Base-by-base conservation (phyloP, 2,329 filamentous ascomycete species). In the Colletotrichum liriopes region DNA sequence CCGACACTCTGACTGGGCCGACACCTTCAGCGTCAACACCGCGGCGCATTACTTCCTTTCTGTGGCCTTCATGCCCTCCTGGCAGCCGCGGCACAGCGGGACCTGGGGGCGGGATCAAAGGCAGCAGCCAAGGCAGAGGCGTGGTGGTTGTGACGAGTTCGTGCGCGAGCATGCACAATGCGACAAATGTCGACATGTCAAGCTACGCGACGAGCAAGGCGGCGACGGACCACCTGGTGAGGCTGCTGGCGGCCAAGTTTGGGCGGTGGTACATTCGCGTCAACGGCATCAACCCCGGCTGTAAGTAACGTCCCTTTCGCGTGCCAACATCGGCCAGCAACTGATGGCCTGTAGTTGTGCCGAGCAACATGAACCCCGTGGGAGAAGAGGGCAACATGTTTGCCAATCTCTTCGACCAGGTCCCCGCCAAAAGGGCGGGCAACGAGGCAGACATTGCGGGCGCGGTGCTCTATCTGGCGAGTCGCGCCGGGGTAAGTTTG, bases 141-240 rank as follows among this genome's bases (percentile, higher is more conserved):
- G 84, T 83, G 0, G 78, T 87, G 20, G 78, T 87, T 5, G 78
- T 88, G 5, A 87, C 85, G 5, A 88, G 86, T 75, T 86, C 83
- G 2, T 88, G 86, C 74, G 86, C 86, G 2, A 87, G 85, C 75
- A 84, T 87, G 82, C 86, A 87, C 71, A 87, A 87, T 76, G 83
- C 77, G 1, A 88, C 86, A 1, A 88, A 88, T 73, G 81, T 88
- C 4, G 86, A 88, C 72, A 77, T 88, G 75, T 87, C 85, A 6
- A 86, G 84, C 74, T 88, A 88, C 72, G 86, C 86, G 0, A 77
- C 83, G 0, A 88, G 84, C 73, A 88, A 88, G 74, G 86, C 86
- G 1, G 86, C 85, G 0, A 87, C 86, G 1, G 86, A 88, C 76
- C 86, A 88, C 79, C 75, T 88, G 18, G 86, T 88, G 2, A 80